A percentile compares a stretch with the other conserved stretches of the same genome.
Conservation (phyloP, 495 filamentous ascomycete genomes). For the Neurospora tetraspora region DNA sequence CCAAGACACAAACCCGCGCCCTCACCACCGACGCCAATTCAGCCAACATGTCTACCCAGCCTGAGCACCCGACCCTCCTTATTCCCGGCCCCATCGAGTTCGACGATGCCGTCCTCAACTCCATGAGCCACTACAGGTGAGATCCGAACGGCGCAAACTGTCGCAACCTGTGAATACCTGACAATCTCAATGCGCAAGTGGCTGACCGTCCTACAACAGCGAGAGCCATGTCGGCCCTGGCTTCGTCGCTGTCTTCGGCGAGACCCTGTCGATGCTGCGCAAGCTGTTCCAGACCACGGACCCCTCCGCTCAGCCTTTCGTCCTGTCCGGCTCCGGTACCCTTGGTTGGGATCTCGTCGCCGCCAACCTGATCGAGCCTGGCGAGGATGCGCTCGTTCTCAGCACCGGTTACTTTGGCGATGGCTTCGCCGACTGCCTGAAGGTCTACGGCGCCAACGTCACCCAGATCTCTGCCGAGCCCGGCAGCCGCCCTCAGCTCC, state of each 20-base stretch:
- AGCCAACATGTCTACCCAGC: constrained; percentile 64
- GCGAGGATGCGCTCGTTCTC: constrained; percentile 84
- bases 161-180: not conserved
- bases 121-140: constrained; percentile 93
- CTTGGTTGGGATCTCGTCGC: constrained; percentile 94
- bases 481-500: constrained; percentile 77
- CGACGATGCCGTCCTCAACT: constrained; percentile 89
- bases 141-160: not conserved
- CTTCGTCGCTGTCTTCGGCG: constrained; percentile 86
- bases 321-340: constrained; percentile 89
- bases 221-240: constrained; percentile 83
- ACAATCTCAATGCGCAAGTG: not conserved
- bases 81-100: constrained; percentile 98
- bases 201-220: constrained; percentile 32
- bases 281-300: constrained; percentile 85
- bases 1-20: constrained; percentile 24
- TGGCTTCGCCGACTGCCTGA: constrained; percentile 84
- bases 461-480: constrained; percentile 85
- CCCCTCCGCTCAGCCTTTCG: constrained; percentile 77
- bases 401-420: constrained; percentile 97
- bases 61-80: constrained; percentile 71
- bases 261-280: constrained; percentile 76
- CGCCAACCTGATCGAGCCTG: constrained; percentile 77
- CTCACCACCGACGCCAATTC: constrained; percentile 16
- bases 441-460: constrained; percentile 79